Percentiles rank a stretch among this genome's conserved stretches.
Evolutionary conservation across 2,329 filamentous ascomycete genomes (phyloP).

Genomic region (Tothia fuscella): DNA sequence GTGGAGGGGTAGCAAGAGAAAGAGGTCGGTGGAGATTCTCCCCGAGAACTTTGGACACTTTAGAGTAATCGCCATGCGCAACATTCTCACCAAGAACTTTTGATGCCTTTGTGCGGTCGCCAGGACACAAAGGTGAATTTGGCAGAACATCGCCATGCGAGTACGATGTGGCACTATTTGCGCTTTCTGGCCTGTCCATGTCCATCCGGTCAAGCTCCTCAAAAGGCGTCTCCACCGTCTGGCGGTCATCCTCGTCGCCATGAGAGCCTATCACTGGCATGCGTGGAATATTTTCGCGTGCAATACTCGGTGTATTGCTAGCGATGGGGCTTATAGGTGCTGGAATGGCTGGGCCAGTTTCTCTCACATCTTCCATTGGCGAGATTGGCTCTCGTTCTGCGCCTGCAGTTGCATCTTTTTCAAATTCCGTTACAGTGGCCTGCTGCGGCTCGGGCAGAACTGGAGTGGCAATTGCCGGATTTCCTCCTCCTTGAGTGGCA

Average conservation of each 20-base stretch:
- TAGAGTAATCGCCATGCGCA: constrained; percentile 1
- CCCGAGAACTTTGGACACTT: constrained; percentile 1
- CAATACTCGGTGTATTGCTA: not conserved
- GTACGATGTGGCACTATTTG: not conserved
- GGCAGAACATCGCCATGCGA: not conserved
- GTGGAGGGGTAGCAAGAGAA: constrained; percentile 9
- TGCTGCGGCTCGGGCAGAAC: not conserved
- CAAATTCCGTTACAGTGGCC: too few relatives aligned
- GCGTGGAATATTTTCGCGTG: not conserved
- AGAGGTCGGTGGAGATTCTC: not conserved
- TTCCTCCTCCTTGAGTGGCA: not conserved
- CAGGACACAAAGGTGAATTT: constrained; percentile 3
- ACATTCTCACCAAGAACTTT: constrained; percentile 5
- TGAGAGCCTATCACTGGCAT: constrained; percentile 6
- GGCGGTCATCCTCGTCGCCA: not conserved
- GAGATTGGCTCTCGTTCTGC: constrained; percentile 5
- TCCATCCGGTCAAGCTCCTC: constrained; percentile 5
- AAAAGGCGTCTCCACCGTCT: constrained; percentile 5
- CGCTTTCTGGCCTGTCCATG: not conserved
- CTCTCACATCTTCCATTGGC: constrained; percentile 8
- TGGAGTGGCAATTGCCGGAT: not conserved
- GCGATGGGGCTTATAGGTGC: not conserved
- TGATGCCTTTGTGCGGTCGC: constrained; percentile 7
- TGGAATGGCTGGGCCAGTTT: not conserved
- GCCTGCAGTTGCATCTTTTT: too few relatives aligned